Conservation (phyloP, 305 asterid species). For the Rubia tinctorum region DNA sequence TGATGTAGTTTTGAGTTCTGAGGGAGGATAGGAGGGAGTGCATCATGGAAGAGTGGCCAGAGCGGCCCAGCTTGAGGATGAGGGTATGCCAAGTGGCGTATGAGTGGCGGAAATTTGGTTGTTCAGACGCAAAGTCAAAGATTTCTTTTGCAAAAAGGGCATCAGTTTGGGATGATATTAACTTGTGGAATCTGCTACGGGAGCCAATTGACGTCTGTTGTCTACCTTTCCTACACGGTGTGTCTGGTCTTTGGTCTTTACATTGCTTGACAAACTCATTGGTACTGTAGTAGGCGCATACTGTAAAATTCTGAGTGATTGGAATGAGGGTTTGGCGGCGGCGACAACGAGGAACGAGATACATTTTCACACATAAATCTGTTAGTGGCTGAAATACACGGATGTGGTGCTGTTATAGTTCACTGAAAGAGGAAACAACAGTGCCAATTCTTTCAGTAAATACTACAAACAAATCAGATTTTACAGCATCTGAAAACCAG, state of each 20-base stretch:
- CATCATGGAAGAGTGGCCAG: slow-evolving; percentile 68
- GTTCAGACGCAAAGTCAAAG: slow-evolving; percentile 71
- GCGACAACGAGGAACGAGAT: background rate
- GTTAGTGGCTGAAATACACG: background rate
- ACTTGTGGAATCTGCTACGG: slow-evolving; percentile 68
- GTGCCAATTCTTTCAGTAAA: background rate
- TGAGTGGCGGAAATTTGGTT: slow-evolving; percentile 63
- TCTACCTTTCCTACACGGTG: slow-evolving; percentile 25
- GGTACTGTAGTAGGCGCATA: background rate
- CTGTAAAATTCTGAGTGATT: background rate
- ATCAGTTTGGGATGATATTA: slow-evolving; percentile 75
- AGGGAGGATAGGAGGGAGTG: slow-evolving; percentile 46
- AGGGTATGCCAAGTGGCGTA: slow-evolving; percentile 64
- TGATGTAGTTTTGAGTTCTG: slow-evolving; percentile 41
- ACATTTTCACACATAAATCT: slow-evolving; percentile 6
- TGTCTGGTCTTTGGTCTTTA: slow-evolving; percentile 21
- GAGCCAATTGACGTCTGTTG: slow-evolving; percentile 41
- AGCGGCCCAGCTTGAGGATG: slow-evolving; percentile 72
- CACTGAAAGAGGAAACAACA: slow-evolving; percentile 6
- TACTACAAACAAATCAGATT: background rate
- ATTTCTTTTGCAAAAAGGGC: slow-evolving; percentile 91
- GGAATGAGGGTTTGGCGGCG: background rate
- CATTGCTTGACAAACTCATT: background rate
- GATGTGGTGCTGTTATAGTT: background rate
- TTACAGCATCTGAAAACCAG: background rate